Evolutionary conservation across 78 protist genomes (phyloP).

Genomic region (Cavenderia fasciculata): DNA sequence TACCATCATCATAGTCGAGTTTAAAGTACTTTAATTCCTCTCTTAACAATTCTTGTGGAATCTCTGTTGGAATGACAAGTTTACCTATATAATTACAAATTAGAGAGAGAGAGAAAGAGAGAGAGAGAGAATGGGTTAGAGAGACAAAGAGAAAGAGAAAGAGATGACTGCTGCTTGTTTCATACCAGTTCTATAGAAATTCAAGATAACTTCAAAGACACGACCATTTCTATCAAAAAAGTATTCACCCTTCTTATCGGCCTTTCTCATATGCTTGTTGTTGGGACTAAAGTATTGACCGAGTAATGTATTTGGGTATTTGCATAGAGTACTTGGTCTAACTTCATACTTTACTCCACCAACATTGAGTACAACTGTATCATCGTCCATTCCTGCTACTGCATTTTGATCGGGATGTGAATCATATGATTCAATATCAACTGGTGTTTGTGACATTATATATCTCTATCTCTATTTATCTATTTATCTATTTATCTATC

Average conservation of each 20-base stretch:
- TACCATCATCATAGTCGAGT: conserved; percentile 4
- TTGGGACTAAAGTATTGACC: conserved; percentile 39
- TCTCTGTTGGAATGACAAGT: conserved; percentile 50
- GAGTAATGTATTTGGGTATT: conserved; percentile 55
- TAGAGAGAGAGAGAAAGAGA: too few relatives aligned
- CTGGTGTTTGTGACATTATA: conserved; percentile 8
- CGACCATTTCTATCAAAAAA: conserved; percentile 73
- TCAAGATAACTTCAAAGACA: conserved; percentile 22
- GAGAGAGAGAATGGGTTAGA: background rate
- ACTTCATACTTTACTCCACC: conserved; percentile 76
- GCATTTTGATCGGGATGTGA: background rate
- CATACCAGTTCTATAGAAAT: conserved; percentile 75
- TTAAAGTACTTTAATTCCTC: conserved; percentile 56
- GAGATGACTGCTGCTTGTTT: background rate
- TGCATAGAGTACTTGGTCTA: conserved; percentile 27
- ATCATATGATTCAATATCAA: conserved; percentile 47
- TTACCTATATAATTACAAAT: conserved; percentile 6
- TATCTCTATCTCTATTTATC: background rate
- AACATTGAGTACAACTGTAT: conserved; percentile 57
- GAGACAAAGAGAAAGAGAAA: background rate
- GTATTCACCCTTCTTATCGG: conserved; percentile 76
- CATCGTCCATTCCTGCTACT: conserved; percentile 13
- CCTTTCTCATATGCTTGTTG: conserved; percentile 53
- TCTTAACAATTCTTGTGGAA: conserved; percentile 36
- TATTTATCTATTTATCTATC: background rate